phyloP scores from a whole-genome alignment of 352 stramenopile species.

The Pythium diclinum region DNA sequence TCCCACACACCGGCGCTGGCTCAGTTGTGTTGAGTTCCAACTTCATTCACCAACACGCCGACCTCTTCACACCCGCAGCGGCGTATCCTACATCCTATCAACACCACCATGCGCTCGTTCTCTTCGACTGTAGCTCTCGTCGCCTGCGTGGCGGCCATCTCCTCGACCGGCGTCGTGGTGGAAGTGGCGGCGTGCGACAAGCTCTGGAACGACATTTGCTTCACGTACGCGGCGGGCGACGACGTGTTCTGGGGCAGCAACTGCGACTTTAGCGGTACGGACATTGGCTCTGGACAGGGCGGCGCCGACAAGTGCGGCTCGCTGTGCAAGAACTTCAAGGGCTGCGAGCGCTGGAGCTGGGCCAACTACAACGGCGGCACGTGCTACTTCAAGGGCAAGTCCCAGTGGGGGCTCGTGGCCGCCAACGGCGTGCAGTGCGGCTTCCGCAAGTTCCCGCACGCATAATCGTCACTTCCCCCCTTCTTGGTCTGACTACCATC shows the following conservation, averaged over 20 bases:
- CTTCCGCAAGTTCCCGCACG: conserved; percentile 25
- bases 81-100: neutral
- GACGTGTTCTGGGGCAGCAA: conserved; percentile 26
- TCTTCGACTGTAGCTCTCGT: neutral
- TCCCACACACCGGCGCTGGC: neutral
- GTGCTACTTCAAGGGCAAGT: conserved; percentile 26
- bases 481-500: neutral
- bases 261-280: conserved; percentile 21
- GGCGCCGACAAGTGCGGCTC: conserved; percentile 25
- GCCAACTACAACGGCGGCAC: conserved; percentile 23
- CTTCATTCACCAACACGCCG: neutral
- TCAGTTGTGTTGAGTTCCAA: too few relatives aligned
- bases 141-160: neutral
- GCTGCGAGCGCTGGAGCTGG: conserved; percentile 28
- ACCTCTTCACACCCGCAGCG: neutral
- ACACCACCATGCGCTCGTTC: neutral
- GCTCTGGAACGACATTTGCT: conserved; percentile 28
- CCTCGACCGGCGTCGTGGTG: conserved; percentile 9
- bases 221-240: conserved; percentile 24
- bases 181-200: conserved; percentile 18
- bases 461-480: neutral
- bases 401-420: conserved; percentile 15
- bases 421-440: conserved; percentile 14
- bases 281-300: conserved; percentile 13
- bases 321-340: conserved; percentile 9